Evolutionary conservation across 2,329 filamentous ascomycete species (phyloP), one percentile per base, ranked within the genome.

Genomic region (Botryotinia convoluta): DNA sequence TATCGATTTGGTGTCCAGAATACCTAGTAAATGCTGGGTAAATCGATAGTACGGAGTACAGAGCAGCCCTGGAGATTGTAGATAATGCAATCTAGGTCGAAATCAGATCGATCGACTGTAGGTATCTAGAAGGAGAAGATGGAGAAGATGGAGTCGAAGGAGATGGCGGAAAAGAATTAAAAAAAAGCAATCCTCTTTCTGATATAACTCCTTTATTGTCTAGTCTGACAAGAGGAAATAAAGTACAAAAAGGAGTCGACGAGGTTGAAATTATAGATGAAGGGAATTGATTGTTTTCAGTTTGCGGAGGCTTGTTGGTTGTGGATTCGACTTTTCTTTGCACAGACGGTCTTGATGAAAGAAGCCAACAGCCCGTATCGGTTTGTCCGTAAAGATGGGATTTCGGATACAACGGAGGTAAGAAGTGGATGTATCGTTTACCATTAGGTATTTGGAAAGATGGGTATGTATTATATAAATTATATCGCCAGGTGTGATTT

Each of bases 321-420:
- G 64, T 59, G 48, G 67, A 69, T 35, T 69, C 51, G 67, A 44
- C 37, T 59, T 44, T 51, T 1, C 45, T 67, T 44, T 44, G 35
- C 67, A 59, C 51, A 54, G 67, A 60, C 16, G 20, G 29, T 60
- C 26, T 57, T 7, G 67, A 60, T 60, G 1, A 32, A 35, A 61
- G 37, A 44, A 10, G 37, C 54, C 39, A 26, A 44, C 57, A 42
- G 37, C 37, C 32, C 29, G 9, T 37, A 18, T 9, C 35, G 44
- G 35, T 20, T 51, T 4, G 32, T 51, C 63, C 44, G 48, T 26
- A 35, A n/a, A 10, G 39, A 32, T 26, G 22, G 35, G 51, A 61
- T 44, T 18, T 69, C 54, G 68, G 51, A 62, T 45, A 29, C 39
- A 45, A 54, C 68, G 54, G 54, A 62, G 68, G 32, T 44, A 61